Percentiles rank a stretch among this genome's conserved stretches.
phyloP scores from a whole-genome alignment of 73 alveolate species.

The Uronychia setigera region DNA sequence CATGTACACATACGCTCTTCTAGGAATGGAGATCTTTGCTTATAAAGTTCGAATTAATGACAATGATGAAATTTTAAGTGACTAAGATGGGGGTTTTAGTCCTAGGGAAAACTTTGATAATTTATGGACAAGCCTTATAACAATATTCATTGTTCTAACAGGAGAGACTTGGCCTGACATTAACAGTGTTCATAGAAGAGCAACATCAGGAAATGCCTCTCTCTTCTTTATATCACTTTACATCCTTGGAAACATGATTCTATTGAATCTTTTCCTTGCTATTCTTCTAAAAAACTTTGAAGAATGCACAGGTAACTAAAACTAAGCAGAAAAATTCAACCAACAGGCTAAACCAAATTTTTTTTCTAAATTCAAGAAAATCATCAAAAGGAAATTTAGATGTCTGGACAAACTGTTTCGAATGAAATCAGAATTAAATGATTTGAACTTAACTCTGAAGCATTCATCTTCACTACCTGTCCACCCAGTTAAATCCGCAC shows the following conservation, averaged over 20 bases:
- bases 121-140: neutral
- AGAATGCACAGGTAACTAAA: conserved; percentile 5
- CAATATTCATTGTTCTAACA: conserved; percentile 31
- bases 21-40: conserved; percentile 51
- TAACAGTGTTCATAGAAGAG: conserved; percentile 13
- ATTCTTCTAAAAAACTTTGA: conserved; percentile 52
- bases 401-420: too few relatives aligned
- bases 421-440: too few relatives aligned
- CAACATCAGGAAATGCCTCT: conserved; percentile 19
- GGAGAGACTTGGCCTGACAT: conserved; percentile 29
- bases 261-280: conserved; percentile 59
- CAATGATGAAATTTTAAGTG: neutral
- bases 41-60: conserved; percentile 27
- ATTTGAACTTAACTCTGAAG: too few relatives aligned
- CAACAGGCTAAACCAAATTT: too few relatives aligned
- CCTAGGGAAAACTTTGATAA: conserved; percentile 25
- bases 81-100: conserved; percentile 16
- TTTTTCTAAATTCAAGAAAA: too few relatives aligned
- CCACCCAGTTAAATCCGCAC: too few relatives aligned
- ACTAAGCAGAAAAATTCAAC: too few relatives aligned
- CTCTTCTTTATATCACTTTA: conserved; percentile 49
- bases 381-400: too few relatives aligned
- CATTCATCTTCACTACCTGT: too few relatives aligned
- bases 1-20: conserved; percentile 8
- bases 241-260: conserved; percentile 53